Percentiles rank a stretch among this genome's conserved stretches.
Evolutionary conservation across 2,329 filamentous ascomycete species (phyloP).

Genomic region (Trichoderma sp.): DNA sequence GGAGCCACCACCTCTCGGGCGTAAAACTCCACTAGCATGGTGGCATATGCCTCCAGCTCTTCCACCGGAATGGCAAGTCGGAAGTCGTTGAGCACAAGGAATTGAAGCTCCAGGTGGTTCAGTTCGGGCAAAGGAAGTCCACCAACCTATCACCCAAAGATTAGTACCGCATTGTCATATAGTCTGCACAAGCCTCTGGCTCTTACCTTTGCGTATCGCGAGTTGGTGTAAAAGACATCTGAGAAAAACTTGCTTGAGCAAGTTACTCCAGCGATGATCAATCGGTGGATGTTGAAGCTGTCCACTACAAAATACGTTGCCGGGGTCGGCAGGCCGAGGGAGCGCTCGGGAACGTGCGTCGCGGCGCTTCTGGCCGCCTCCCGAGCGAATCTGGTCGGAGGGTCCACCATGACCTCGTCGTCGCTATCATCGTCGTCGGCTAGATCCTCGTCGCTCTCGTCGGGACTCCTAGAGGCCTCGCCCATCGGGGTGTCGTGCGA

Average conservation of each 20-base stretch:
- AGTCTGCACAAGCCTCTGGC: background rate
- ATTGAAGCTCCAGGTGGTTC: slow-evolving; percentile 95
- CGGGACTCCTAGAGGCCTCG: slow-evolving; percentile 31
- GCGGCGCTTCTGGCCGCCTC: background rate
- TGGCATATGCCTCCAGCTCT: slow-evolving; percentile 94
- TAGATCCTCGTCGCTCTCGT: slow-evolving; percentile 51
- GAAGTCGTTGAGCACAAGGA: slow-evolving; percentile 93
- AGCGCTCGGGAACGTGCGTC: slow-evolving; percentile 22
- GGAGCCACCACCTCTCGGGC: slow-evolving; percentile 73
- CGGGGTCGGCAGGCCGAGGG: slow-evolving; percentile 26
- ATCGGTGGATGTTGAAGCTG: slow-evolving; percentile 96
- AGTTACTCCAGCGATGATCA: slow-evolving; percentile 95
- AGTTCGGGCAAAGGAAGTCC: slow-evolving; percentile 87
- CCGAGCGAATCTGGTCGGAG: slow-evolving; percentile 27
- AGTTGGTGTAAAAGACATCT: slow-evolving; percentile 98
- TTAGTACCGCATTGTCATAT: slow-evolving; percentile 17
- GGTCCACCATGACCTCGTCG: slow-evolving; percentile 34
- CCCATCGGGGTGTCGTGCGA: slow-evolving; percentile 33
- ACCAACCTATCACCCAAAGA: slow-evolving; percentile 64
- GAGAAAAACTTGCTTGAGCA: slow-evolving; percentile 99
- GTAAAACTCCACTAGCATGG: slow-evolving; percentile 98
- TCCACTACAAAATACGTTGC: slow-evolving; percentile 84
- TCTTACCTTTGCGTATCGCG: slow-evolving; percentile 93
- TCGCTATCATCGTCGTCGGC: slow-evolving; percentile 47
- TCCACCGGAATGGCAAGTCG: slow-evolving; percentile 89